Evolutionary conservation across 306 rosid genomes (phyloP).

Genomic region (Sphenostylis stenocarpa): DNA sequence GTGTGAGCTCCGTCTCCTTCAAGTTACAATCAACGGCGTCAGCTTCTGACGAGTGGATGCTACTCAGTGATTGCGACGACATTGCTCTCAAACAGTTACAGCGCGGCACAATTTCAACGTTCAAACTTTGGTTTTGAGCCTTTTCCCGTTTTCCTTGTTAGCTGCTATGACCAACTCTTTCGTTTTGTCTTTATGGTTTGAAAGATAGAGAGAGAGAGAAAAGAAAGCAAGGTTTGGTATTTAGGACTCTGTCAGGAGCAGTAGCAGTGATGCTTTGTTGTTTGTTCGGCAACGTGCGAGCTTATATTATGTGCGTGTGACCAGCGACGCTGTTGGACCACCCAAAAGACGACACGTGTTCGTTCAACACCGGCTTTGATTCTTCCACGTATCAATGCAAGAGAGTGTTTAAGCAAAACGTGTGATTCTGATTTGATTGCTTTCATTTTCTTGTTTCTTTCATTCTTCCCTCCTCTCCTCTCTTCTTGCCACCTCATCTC

Average conservation of each 20-base stretch:
- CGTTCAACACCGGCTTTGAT: conserved; percentile 15
- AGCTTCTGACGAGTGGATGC: conserved; percentile 27
- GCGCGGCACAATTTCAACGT: background rate
- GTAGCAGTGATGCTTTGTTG: background rate
- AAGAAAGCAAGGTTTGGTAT: background rate
- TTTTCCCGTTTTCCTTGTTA: background rate
- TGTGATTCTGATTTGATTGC: conserved; percentile 33
- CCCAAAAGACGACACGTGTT: conserved; percentile 20
- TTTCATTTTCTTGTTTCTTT: background rate
- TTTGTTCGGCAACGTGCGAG: background rate
- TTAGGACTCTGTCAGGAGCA: background rate
- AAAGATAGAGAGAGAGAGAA: background rate
- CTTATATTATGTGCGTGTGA: conserved; percentile 21
- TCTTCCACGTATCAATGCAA: conserved; percentile 30
- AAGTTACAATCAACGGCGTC: conserved; percentile 37
- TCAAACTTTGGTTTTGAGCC: background rate
- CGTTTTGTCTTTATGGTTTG: background rate
- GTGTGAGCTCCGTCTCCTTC: conserved; percentile 58
- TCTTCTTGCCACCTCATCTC: background rate
- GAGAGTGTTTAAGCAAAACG: conserved; percentile 22
- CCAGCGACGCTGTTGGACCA: conserved; percentile 32
- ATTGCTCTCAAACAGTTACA: background rate
- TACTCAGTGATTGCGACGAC: conserved; percentile 39
- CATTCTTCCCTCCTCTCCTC: background rate
- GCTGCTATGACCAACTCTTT: background rate